phyloP scores from a whole-genome alignment of 306 rosid species.

The Castanospermum australe region DNA sequence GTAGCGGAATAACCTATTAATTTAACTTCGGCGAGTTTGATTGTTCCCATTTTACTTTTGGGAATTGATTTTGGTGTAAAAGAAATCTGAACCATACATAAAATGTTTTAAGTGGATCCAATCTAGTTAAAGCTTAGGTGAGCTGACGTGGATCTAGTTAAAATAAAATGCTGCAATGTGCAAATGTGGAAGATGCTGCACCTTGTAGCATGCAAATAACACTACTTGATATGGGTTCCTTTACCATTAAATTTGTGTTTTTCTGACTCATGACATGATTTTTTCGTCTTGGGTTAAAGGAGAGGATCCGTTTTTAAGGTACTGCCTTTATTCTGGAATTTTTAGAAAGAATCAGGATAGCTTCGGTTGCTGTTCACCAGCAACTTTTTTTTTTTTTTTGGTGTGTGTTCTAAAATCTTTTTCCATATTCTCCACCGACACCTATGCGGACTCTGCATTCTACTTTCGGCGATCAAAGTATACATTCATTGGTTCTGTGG shows the following conservation, averaged over 20 bases:
- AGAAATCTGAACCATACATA: background rate
- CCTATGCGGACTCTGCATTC: constrained; percentile 12
- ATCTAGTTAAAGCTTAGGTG: constrained; percentile 23
- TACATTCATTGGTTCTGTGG: constrained; percentile 19
- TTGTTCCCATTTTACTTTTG: background rate
- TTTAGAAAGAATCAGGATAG: background rate
- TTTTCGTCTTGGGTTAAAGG: background rate
- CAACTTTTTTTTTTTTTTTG: background rate
- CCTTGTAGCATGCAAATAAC: constrained; percentile 13
- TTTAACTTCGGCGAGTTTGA: constrained; percentile 20
- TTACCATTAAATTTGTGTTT: too few species aligned
- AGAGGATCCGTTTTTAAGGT: background rate
- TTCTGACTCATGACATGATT: too few species aligned
- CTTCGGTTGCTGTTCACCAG: background rate
- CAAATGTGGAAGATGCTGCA: background rate
- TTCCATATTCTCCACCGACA: background rate
- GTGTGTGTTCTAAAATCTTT: background rate
- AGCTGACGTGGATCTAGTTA: background rate
- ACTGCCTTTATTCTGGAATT: background rate
- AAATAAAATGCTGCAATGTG: background rate
- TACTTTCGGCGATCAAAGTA: constrained; percentile 38
- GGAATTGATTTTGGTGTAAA: too few species aligned
- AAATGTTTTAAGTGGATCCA: constrained; percentile 28
- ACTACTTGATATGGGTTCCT: too few species aligned
- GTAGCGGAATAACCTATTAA: background rate